A percentile compares a stretch with the other conserved stretches of the same genome.
Evolutionary conservation across 1,139 yeast species (phyloP).

Genomic region (Blastobotrys persicus): DNA sequence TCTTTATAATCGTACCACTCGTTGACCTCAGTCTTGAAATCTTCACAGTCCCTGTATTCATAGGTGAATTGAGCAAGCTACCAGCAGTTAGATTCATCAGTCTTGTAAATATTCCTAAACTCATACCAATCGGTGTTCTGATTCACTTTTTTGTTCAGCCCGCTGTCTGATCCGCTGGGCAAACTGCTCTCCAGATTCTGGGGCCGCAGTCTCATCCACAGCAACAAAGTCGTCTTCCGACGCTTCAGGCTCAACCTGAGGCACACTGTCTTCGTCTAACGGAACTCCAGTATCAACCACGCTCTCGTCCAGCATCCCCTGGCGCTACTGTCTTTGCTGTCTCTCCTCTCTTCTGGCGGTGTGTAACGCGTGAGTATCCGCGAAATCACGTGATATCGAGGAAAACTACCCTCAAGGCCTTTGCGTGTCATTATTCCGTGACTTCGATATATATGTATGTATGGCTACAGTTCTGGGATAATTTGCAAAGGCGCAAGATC

Average conservation of each 20-base stretch:
- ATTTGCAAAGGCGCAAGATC: too few relatives aligned
- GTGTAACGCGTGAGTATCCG: neutral
- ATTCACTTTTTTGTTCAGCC: conserved; percentile 20
- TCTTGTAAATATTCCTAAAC: neutral
- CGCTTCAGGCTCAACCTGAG: conserved; percentile 13
- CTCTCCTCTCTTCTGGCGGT: neutral
- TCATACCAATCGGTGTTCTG: conserved; percentile 10
- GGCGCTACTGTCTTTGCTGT: neutral
- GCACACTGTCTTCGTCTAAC: conserved; percentile 10
- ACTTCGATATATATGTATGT: too few relatives aligned
- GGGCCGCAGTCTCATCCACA: conserved; percentile 23
- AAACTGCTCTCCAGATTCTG: conserved; percentile 21
- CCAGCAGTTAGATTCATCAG: neutral
- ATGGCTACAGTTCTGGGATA: too few relatives aligned
- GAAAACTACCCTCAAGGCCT: too few relatives aligned
- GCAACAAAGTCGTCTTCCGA: conserved; percentile 22
- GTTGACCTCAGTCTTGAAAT: conserved; percentile 31
- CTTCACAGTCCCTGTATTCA: conserved; percentile 29
- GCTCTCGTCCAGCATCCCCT: conserved; percentile 11
- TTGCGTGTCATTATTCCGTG: too few relatives aligned
- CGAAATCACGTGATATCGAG: neutral
- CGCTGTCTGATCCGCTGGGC: conserved; percentile 26
- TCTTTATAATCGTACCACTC: conserved; percentile 39
- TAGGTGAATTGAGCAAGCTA: conserved; percentile 13
- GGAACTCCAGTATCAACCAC: conserved; percentile 16